Evolutionary conservation across 2,329 filamentous ascomycete genomes (phyloP).

Genomic region (Fusarium sp.): DNA sequence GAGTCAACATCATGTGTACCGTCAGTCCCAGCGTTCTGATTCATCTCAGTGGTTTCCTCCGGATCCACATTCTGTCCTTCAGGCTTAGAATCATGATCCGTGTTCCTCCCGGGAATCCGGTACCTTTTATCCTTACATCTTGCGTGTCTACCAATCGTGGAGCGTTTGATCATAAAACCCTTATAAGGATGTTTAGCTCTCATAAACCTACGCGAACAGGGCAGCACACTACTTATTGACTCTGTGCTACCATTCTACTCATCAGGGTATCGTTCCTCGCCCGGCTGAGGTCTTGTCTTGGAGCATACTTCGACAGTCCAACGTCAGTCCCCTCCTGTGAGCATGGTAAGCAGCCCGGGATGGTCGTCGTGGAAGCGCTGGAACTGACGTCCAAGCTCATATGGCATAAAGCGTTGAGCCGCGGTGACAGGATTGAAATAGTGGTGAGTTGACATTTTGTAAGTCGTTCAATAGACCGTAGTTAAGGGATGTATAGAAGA

Average conservation of each 20-base stretch:
- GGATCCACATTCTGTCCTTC: rapidly evolving
- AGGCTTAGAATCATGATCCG: rapidly evolving
- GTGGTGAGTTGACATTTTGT: neutral
- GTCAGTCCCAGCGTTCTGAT: neutral
- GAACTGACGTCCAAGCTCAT: neutral
- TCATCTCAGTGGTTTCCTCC: rapidly evolving
- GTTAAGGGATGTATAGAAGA: too few relatives aligned
- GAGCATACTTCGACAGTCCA: neutral
- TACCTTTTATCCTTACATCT: neutral
- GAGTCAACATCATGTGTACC: neutral
- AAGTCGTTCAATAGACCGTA: too few relatives aligned
- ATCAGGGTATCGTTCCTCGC: neutral
- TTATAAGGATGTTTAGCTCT: neutral
- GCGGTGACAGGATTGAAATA: neutral
- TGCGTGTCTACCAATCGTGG: rapidly evolving
- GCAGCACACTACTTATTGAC: neutral
- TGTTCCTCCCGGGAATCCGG: too few relatives aligned
- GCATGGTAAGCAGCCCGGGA: neutral
- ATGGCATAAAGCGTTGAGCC: neutral
- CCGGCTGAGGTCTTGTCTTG: neutral
- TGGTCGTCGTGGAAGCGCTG: neutral
- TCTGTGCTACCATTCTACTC: neutral
- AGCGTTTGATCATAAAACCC: neutral
- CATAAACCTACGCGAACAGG: neutral
- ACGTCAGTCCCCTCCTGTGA: neutral